phyloP scores from a whole-genome alignment of 371 early-diverging fungal genomes.

The Saksenaea oblongispora region DNA sequence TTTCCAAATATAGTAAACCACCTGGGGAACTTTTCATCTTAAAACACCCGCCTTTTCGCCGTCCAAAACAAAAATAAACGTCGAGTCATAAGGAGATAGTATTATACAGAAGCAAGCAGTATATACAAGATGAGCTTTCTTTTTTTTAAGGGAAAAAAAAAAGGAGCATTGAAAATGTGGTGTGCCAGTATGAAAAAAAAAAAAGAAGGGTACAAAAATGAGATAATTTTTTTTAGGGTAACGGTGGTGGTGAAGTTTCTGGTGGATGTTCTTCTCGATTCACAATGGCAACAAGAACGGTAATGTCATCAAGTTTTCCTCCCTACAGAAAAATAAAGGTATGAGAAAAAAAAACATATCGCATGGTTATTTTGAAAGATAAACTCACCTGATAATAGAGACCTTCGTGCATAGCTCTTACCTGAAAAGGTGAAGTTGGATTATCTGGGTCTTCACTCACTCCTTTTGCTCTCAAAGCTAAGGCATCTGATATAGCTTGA shows the following conservation, averaged over 20 bases:
- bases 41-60: not conserved
- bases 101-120: not conserved
- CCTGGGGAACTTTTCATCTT: not conserved
- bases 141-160: conserved; percentile 7
- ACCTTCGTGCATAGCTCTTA: conserved; percentile 79
- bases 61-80: not conserved
- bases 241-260: conserved; percentile 25
- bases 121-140: not conserved
- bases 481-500: conserved; percentile 72
- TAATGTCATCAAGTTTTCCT: not conserved
- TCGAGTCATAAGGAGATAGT: not conserved
- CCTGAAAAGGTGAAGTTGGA: conserved; percentile 86
- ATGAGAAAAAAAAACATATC: not conserved
- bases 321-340: not conserved
- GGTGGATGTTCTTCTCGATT: conserved; percentile 21
- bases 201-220: conserved; percentile 1
- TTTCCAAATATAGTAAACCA: not conserved
- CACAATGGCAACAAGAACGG: not conserved
- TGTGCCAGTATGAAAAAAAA: not conserved
- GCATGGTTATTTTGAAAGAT: not conserved
- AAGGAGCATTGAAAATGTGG: conserved; percentile 1
- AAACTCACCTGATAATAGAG: conserved; percentile 60
- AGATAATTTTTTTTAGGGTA: conserved; percentile 11
- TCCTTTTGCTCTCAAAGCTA: conserved; percentile 74
- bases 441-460: conserved; percentile 80